Evolutionary conservation across 495 filamentous ascomycete genomes (phyloP).

Genomic region (Astrocystis sublimbata): DNA sequence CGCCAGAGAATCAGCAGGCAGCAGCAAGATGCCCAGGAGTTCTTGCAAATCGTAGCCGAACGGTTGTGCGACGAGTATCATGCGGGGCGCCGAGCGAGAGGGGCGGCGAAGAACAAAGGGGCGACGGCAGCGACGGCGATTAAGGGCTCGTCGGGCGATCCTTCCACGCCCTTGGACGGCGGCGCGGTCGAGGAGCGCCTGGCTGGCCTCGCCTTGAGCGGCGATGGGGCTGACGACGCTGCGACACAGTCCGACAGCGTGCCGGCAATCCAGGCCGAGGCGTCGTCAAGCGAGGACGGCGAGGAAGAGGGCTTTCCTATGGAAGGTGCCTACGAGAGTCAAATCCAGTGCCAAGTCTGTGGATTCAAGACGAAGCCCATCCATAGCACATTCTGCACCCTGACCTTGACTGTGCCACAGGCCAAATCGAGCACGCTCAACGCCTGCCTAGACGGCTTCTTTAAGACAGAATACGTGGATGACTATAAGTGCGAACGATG

Average conservation of each 20-base stretch:
- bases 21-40: conserved; percentile 99
- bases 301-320: conserved; percentile 78
- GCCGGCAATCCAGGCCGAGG: conserved; percentile 20
- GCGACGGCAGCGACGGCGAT: neutral
- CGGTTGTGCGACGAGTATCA: conserved; percentile 91
- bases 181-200: conserved; percentile 26
- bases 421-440: conserved; percentile 50
- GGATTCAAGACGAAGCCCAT: conserved; percentile 83
- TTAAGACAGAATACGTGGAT: conserved; percentile 94
- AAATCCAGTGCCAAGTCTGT: conserved; percentile 89
- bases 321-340: conserved; percentile 83
- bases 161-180: conserved; percentile 23
- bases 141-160: neutral
- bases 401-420: conserved; percentile 91
- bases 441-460: conserved; percentile 83
- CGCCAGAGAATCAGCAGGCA: conserved; percentile 84
- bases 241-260: conserved; percentile 18
- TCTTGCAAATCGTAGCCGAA: conserved; percentile 90
- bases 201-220: conserved; percentile 20
- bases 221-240: conserved; percentile 5
- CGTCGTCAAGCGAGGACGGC: conserved; percentile 19
- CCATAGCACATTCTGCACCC: conserved; percentile 81
- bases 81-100: conserved; percentile 71
- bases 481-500: conserved; percentile 95
- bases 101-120: conserved; percentile 36